phyloP scores from a whole-genome alignment of 805 yeast genomes.

The Zygosaccharomyces rouxii region DNA sequence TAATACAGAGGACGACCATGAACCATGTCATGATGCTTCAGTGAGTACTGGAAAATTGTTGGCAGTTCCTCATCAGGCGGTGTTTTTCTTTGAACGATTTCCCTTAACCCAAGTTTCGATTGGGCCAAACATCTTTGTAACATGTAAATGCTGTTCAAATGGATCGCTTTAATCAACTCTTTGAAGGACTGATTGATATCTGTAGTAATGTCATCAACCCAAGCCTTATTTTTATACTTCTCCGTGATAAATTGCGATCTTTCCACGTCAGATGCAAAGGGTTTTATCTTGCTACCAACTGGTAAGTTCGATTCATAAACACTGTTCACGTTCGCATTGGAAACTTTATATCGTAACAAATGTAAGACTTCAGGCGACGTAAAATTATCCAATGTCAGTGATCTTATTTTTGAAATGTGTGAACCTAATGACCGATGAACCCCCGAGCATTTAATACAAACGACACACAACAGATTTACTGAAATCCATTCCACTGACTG shows the following conservation, averaged over 20 bases:
- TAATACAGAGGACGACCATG: conserved; percentile 39
- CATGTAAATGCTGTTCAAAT: conserved; percentile 39
- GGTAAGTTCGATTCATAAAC: conserved; percentile 48
- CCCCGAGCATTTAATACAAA: conserved; percentile 84
- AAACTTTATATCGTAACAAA: conserved; percentile 49
- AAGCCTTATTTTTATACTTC: conserved; percentile 60
- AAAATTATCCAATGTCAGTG: conserved; percentile 67
- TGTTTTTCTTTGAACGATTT: conserved; percentile 10
- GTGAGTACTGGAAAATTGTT: conserved; percentile 47
- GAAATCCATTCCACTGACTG: conserved; percentile 82
- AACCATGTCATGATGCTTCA: conserved; percentile 41
- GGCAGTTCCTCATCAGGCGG: conserved; percentile 14
- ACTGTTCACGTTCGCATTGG: conserved; percentile 52
- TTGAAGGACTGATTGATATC: conserved; percentile 29
- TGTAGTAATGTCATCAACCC: conserved; percentile 15
- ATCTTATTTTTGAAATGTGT: conserved; percentile 71
- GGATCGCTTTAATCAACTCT: conserved; percentile 49
- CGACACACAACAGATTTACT: conserved; percentile 59
- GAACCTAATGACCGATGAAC: conserved; percentile 85
- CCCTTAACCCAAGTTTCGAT: conserved; percentile 14
- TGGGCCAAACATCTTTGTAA: conserved; percentile 26
- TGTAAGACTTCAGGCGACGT: conserved; percentile 54
- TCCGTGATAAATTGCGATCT: conserved; percentile 56
- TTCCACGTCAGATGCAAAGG: conserved; percentile 40
- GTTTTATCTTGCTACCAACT: conserved; percentile 27